Percentiles rank a stretch among this genome's conserved stretches.
These are phyloP conservation scores for Aspergillus mulundensis DNA, from an alignment of 495 filamentous ascomycete genomes.

Conservation along the genomic window DNA sequence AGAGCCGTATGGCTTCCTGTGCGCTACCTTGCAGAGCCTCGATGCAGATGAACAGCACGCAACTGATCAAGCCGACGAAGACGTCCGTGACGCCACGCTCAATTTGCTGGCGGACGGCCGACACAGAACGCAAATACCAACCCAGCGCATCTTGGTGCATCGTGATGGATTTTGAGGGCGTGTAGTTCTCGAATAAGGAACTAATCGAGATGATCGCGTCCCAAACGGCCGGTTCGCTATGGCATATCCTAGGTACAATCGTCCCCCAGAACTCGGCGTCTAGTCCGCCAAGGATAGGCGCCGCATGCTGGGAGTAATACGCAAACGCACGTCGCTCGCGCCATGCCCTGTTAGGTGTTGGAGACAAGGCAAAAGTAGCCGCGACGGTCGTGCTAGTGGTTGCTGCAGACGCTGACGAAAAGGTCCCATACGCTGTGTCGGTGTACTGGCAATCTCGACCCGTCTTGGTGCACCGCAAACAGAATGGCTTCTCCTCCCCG, in stretches of 20 bases:
- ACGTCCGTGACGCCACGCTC: conserved; percentile 26
- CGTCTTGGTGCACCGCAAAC: conserved; percentile 44
- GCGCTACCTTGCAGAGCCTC: conserved; percentile 46
- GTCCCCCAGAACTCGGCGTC: conserved; percentile 55
- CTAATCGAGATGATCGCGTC: conserved; percentile 55
- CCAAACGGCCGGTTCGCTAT: conserved; percentile 53
- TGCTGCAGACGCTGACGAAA: conserved; percentile 10
- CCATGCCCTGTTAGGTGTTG: conserved; percentile 25
- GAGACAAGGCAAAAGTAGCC: conserved; percentile 1
- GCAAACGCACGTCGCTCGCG: conserved; percentile 40
- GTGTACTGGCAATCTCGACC: conserved; percentile 47
- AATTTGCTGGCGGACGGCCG: conserved; percentile 46
- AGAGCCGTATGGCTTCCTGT: conserved; percentile 31
- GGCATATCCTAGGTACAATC: conserved; percentile 53
- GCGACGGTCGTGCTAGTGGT: conserved; percentile 7
- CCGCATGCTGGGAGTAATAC: conserved; percentile 35
- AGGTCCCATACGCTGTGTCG: background rate
- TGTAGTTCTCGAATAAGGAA: conserved; percentile 45
- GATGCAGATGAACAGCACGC: conserved; percentile 56
- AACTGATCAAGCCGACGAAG: conserved; percentile 46
- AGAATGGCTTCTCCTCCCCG: conserved; percentile 50
- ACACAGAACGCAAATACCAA: conserved; percentile 46
- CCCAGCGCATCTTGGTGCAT: conserved; percentile 26
- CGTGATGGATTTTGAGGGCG: conserved; percentile 20
- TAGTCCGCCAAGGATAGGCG: conserved; percentile 33